Base-by-base conservation (phyloP, 345 rosid species). In the Barbarea vulgaris region DNA sequence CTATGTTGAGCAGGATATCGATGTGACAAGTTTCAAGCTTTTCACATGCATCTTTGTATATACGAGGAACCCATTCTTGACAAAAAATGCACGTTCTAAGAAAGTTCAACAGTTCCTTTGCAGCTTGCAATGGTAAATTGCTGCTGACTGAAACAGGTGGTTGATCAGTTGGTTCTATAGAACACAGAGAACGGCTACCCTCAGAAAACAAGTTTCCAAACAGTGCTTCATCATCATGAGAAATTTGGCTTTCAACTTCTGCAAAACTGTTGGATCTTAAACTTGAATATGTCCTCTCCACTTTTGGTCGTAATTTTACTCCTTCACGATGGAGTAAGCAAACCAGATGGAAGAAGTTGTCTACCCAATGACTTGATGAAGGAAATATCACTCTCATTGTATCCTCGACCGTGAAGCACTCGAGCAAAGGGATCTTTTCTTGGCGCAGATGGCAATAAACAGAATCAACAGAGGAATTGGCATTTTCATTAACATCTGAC, bases 171-270 rank as follows among this genome's bases (percentile, higher is more conserved):
- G 84, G 87, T 79, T 94, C 97, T 12, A 77, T 25, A 33, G 97
- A 87, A 72, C 95, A 90, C 51, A 86, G 77, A 3, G 93, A 85
- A 48, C 98, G 89, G 74, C 87, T 64, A 62, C 89, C 89, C 82
- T 95, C 99, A 58, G 86, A 89, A 83, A 95, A 95, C 74, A 95
- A 92, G 74, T 92, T 90, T 12, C 99, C 99, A 72, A 95, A 95
- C 69, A 95, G 87, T 30, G 97, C 97, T 69, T 95, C 99, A 69
- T 95, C 99, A 19, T 95, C 99, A 82, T 88, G 99, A 68, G 88
- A 87, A 79, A 82, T 81, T 34, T 87, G 84, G 80, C 79, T 90
- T 73, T 92, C 99, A 71, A 79, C 77, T 82, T 95, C 99, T 15
- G 87, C 56, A 25, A 86, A 79, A 73, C 85, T 84, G 81, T 75